Percentiles rank a stretch among this genome's conserved stretches.
Evolutionary conservation across 140 eudicot species (phyloP).

Genomic region (Bidens hawaiensis): DNA sequence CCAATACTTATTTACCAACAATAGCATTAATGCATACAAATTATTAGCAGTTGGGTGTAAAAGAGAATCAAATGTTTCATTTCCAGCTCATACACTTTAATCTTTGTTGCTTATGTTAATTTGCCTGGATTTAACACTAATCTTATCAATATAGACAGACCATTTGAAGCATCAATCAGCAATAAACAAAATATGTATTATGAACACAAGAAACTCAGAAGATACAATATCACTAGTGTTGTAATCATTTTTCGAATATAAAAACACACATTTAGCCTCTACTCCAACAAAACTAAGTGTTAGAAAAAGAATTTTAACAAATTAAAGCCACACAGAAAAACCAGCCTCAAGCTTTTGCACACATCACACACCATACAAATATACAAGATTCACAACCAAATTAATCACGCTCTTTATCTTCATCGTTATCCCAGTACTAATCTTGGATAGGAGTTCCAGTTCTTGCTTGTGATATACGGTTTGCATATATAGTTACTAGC

Average conservation of each 20-base stretch:
- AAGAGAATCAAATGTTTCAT: too few species aligned
- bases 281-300: constrained; percentile 29
- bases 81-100: too few species aligned
- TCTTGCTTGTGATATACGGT: constrained; percentile 94
- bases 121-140: too few species aligned
- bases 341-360: constrained; percentile 29
- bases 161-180: not conserved
- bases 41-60: too few species aligned
- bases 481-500: constrained; percentile 91
- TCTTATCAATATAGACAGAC: not conserved
- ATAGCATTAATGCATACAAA: too few species aligned
- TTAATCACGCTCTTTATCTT: constrained; percentile 27
- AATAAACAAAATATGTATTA: constrained; percentile 1
- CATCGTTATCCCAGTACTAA: constrained; percentile 14
- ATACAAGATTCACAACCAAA: constrained; percentile 45
- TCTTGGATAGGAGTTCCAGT: constrained; percentile 71
- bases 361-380: constrained; percentile 45
- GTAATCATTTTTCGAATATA: constrained; percentile 2
- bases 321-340: constrained; percentile 27
- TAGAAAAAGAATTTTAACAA: constrained; percentile 3
- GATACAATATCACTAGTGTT: constrained; percentile 24
- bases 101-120: too few species aligned
- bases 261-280: constrained; percentile 23
- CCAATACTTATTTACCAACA: too few species aligned
- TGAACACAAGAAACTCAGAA: constrained; percentile 4